Percentiles rank a stretch among this genome's conserved stretches.
These are phyloP conservation scores for Clitoria ternatea DNA, from an alignment of 306 rosid species.

Conservation along the genomic window DNA sequence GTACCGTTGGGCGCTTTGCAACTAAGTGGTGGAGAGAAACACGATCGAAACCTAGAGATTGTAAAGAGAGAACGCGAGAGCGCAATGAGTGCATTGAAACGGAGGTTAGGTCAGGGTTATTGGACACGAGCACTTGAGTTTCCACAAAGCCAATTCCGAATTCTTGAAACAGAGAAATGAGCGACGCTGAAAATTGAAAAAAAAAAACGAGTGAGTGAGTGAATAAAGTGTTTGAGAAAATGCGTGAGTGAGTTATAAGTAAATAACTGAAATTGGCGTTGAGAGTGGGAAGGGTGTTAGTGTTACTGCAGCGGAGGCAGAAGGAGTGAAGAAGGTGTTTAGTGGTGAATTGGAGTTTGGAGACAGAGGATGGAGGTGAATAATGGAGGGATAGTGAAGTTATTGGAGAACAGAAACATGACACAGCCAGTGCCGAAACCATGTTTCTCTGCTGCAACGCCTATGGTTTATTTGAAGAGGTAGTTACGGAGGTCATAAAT, in stretches of 20 bases:
- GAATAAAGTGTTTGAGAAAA: slow-evolving; percentile 40
- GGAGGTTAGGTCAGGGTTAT: slow-evolving; percentile 35
- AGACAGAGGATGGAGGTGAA: slow-evolving; percentile 11
- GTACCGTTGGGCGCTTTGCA: slow-evolving; percentile 32
- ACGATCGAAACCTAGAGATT: slow-evolving; percentile 45
- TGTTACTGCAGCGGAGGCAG: slow-evolving; percentile 32
- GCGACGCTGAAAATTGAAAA: slow-evolving; percentile 32
- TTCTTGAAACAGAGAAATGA: slow-evolving; percentile 45
- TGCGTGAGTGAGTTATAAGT: slow-evolving; percentile 18
- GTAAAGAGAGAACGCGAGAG: slow-evolving; percentile 41
- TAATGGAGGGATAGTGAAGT: too few species aligned
- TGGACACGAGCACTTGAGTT: slow-evolving; percentile 30
- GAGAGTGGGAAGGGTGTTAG: not conserved
- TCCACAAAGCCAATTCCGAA: slow-evolving; percentile 46
- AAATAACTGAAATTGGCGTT: slow-evolving; percentile 34
- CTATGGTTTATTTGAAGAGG: too few species aligned
- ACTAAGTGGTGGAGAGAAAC: slow-evolving; percentile 36
- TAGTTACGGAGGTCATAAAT: too few species aligned
- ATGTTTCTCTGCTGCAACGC: too few species aligned
- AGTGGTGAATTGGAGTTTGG: not conserved
- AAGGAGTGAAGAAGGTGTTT: not conserved
- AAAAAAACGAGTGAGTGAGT: not conserved
- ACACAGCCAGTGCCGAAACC: too few species aligned
- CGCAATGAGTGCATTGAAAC: slow-evolving; percentile 36
- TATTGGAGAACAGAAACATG: too few species aligned